These are phyloP conservation scores for Neurospora sp. DNA, from an alignment of 495 filamentous ascomycete genomes.

Conservation along the genomic window DNA sequence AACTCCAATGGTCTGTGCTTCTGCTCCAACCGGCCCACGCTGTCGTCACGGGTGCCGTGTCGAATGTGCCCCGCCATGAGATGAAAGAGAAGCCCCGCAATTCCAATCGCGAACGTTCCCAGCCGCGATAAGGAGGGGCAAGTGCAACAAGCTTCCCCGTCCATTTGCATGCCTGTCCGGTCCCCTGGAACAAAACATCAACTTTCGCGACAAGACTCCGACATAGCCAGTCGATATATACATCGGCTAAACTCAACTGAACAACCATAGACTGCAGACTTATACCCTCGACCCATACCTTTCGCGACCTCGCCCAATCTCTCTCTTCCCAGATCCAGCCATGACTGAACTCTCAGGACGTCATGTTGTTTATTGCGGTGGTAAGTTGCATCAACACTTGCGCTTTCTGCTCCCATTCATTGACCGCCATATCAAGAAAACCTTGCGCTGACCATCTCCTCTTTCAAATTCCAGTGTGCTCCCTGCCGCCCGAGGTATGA, in stretches of 20 bases:
- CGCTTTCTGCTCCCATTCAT: slow-evolving; percentile 15
- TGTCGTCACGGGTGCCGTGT: not conserved
- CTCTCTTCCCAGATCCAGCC: not conserved
- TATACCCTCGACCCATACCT: not conserved
- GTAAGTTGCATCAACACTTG: slow-evolving; percentile 13
- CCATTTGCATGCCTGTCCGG: not conserved
- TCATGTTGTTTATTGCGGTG: slow-evolving; percentile 23
- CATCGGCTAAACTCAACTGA: not conserved
- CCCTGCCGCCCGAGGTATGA: slow-evolving; percentile 84
- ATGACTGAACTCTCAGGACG: slow-evolving; percentile 22
- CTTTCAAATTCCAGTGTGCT: slow-evolving; percentile 57
- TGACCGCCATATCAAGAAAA: slow-evolving; percentile 6
- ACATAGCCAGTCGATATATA: not conserved
- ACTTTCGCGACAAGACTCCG: not conserved
- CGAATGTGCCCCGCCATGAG: not conserved
- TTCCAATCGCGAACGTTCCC: not conserved
- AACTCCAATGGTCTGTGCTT: not conserved
- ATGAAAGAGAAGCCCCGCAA: not conserved
- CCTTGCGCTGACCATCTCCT: not conserved
- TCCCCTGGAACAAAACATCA: not conserved
- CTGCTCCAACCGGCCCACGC: not conserved
- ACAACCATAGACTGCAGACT: not conserved
- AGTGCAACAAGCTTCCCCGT: not conserved
- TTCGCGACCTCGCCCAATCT: not conserved
- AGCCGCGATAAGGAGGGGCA: not conserved